Conservation (phyloP, 768 basidiomycete species). For the Leccinum subtestaceum region DNA sequence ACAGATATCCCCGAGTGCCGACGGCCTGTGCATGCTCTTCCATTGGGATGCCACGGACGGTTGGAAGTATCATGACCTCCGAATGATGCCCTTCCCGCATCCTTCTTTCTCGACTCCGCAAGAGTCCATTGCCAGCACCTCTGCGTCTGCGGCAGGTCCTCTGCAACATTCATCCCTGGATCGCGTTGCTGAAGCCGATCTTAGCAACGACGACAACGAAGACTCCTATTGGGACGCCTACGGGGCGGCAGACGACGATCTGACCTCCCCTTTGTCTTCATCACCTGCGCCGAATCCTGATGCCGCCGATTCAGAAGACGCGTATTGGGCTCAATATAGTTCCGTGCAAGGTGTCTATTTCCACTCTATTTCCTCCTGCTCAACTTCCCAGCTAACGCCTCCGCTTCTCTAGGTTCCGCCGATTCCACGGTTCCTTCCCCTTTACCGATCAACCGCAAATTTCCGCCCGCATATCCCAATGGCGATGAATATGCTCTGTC, state of each 20-base stretch:
- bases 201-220: slow-evolving; percentile 36
- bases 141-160: slow-evolving; percentile 14
- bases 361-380: slow-evolving; percentile 13
- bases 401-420: slow-evolving; percentile 50
- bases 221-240: slow-evolving; percentile 73
- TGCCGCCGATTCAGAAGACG: slow-evolving; percentile 44
- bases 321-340: slow-evolving; percentile 76
- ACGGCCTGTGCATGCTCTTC: slow-evolving; percentile 60
- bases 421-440: slow-evolving; percentile 67
- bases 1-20: slow-evolving; percentile 37
- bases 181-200: slow-evolving; percentile 11
- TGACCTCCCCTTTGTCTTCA: slow-evolving; percentile 11
- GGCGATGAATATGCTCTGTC: slow-evolving; percentile 2
- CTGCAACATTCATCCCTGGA: not conserved
- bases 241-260: slow-evolving; percentile 36
- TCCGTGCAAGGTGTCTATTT: slow-evolving; percentile 56
- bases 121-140: slow-evolving; percentile 25
- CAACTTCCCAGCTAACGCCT: slow-evolving; percentile 5
- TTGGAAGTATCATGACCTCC: slow-evolving; percentile 73
- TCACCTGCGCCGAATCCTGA: slow-evolving; percentile 16
- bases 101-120: slow-evolving; percentile 30
- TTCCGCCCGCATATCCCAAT: slow-evolving; percentile 12
- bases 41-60: slow-evolving; percentile 53
- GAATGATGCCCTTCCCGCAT: slow-evolving; percentile 69
- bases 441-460: slow-evolving; percentile 30